Evolutionary conservation across 441 rosid genomes (phyloP), one percentile per base, ranked within the genome.

Genomic region (Manihot esculenta): DNA sequence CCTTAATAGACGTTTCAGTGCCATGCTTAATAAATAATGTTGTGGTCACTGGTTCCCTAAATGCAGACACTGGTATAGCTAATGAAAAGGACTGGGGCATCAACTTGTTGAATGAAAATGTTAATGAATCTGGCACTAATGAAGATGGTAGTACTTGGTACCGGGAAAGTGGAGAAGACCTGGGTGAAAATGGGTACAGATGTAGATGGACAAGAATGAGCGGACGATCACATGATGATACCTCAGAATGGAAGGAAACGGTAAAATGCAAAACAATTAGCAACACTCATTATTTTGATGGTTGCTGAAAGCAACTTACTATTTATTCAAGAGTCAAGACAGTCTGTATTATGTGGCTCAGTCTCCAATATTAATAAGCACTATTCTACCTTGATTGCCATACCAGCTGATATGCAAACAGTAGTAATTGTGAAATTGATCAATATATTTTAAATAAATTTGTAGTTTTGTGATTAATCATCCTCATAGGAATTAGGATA

Each of bases 21-120:
- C 45, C 64, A 20, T 75, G 42, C 45, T 62, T 76, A 60, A 55
- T 67, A 42, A 64, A 53, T 56, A 47, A 58, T 33, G 72, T 24
- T 61, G 55, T 71, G 68, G 23, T 68, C 45, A 18, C 53, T 77
- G 59, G 51, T 72, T 73, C 3, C 1, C 49, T 69, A 17, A 64
- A 30, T 86, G 79, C 78, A 95, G 99, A 92, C 83, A 92, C 99
- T 6, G 99, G 99, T 56, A 95, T 95, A 72, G 99, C 99, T 23
- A 92, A 86, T 79, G 99, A 95, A 84, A 92, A 95, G 79, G 99
- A 95, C 68, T 92, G 98, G 99, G 98, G 96, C 59, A 95, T 95
- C 70, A 81, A 76, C 77, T 84, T 91, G 84, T 80, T 92, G 83
- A 95, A 82, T 75, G 99, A 88, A 64, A 84, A 82, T 76, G 89